phyloP scores from a whole-genome alignment of 441 rosid species.

The Theobroma grandiflorum region DNA sequence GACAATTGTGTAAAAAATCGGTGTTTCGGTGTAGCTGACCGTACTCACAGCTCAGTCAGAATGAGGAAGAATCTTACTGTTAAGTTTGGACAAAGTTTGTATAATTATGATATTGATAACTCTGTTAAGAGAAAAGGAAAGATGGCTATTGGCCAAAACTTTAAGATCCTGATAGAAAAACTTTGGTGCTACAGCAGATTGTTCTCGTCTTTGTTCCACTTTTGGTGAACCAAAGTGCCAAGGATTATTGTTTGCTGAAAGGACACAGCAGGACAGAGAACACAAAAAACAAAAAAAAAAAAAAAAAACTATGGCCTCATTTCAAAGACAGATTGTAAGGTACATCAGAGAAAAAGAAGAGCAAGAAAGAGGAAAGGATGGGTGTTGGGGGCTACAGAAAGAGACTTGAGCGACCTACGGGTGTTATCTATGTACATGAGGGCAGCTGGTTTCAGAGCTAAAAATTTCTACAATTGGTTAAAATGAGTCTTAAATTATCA shows the following conservation, averaged over 20 bases:
- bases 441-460: no score
- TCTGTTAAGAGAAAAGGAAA: not conserved
- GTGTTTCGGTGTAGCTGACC: not conserved
- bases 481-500: no score
- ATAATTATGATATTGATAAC: not conserved
- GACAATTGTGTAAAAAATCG: not conserved
- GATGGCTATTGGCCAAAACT: not conserved
- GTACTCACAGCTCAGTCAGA: not conserved
- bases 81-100: slow-evolving; percentile 12
- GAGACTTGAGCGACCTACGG: not conserved
- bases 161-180: not conserved
- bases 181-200: not conserved
- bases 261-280: not conserved
- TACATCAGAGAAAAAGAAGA: not conserved
- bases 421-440: no score
- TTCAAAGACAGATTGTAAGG: not conserved
- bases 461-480: no score
- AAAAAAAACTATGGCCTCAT: not conserved
- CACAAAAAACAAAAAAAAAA: not conserved
- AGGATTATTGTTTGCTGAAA: not conserved
- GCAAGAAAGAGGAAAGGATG: not conserved
- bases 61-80: slow-evolving; percentile 11
- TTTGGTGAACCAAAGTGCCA: slow-evolving; percentile 16
- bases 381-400: not conserved
- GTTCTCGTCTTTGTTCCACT: slow-evolving; percentile 3